Conservation (phyloP, 306 rosid species). For the Citrullus amarus region DNA sequence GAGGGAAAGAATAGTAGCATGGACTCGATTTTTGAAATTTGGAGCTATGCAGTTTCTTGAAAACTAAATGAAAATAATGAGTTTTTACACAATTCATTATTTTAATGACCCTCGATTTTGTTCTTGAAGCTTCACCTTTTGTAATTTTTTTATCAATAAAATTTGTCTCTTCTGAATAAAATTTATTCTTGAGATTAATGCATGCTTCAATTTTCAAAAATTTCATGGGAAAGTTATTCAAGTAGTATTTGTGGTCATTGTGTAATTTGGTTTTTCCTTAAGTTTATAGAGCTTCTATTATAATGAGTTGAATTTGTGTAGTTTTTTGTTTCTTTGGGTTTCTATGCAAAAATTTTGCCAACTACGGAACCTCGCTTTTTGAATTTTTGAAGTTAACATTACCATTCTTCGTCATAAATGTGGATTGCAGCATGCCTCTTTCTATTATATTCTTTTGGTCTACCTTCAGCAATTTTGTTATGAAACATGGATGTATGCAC, state of each 20-base stretch:
- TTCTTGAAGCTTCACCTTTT: not conserved
- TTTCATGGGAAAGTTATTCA: not conserved
- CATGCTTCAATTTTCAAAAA: not conserved
- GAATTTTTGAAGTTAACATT: not conserved
- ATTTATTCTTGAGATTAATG: not conserved
- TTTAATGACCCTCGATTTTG: not conserved
- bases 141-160: not conserved
- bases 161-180: not conserved
- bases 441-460: not conserved
- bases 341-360: not conserved
- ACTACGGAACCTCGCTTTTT: not conserved
- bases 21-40: not conserved
- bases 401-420: not conserved
- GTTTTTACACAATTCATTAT: not conserved
- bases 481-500: not conserved
- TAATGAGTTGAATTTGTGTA: not conserved
- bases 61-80: not conserved
- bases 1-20: not conserved
- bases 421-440: not conserved
- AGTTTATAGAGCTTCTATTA: not conserved
- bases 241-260: not conserved
- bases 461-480: not conserved
- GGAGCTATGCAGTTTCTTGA: not conserved
- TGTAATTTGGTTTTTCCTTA: not conserved
- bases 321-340: not conserved